Conservation (phyloP, 257 asterid species). For the Echium plantagineum region DNA sequence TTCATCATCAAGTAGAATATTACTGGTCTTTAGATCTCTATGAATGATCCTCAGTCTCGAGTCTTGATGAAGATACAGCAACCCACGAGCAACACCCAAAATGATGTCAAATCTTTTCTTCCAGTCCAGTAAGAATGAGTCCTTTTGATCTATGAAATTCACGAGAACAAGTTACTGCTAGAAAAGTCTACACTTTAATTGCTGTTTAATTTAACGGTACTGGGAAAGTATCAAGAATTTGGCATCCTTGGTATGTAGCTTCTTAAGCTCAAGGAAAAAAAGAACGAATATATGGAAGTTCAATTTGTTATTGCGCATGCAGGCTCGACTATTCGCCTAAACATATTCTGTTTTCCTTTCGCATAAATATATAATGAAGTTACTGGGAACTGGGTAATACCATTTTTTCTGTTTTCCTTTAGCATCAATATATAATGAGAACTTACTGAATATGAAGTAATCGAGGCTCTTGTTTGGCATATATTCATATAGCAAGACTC, state of each 20-base stretch:
- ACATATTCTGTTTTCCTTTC: too few relatives aligned
- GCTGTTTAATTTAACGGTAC: neutral
- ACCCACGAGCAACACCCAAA: slow-evolving; percentile 12
- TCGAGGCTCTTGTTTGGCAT: slow-evolving; percentile 15
- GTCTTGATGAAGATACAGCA: slow-evolving; percentile 15
- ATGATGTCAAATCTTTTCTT: slow-evolving; percentile 9
- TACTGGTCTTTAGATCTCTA: slow-evolving; percentile 17
- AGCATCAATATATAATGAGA: neutral
- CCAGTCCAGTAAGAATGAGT: slow-evolving; percentile 7
- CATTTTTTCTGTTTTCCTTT: neutral
- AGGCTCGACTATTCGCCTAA: too few relatives aligned
- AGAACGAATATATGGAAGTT: too few relatives aligned
- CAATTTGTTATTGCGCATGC: too few relatives aligned
- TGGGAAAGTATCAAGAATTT: too few relatives aligned
- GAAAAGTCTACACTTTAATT: neutral
- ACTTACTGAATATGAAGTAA: slow-evolving; percentile 19
- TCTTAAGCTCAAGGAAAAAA: too few relatives aligned
- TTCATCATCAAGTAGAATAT: slow-evolving; percentile 13
- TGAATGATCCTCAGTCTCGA: slow-evolving; percentile 14
- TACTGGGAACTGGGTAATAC: neutral
- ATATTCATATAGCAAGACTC: slow-evolving; percentile 15
- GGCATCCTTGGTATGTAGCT: too few relatives aligned
- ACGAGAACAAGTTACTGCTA: neutral
- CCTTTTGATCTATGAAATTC: slow-evolving; percentile 1
- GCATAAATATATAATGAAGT: too few relatives aligned